Base-by-base conservation (phyloP, 495 filamentous ascomycete genomes). In the Usnea hakonensis region DNA sequence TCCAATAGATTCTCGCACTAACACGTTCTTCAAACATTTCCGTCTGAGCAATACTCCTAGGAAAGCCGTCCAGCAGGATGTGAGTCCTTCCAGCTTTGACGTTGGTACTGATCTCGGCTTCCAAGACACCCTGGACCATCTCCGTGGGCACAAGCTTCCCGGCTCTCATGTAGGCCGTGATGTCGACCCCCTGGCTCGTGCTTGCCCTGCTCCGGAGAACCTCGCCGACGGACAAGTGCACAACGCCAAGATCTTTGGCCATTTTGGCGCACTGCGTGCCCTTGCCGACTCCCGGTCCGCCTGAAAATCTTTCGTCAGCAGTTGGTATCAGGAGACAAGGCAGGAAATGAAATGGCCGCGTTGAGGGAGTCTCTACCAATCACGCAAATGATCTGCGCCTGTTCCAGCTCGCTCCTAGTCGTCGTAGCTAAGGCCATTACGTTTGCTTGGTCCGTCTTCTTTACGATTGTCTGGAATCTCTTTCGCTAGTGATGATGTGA, bases 31-130 rank as follows among this genome's bases (percentile, higher is more conserved):
- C 70, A 23, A 77, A 76, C 19, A 40, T 65, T 6, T 41, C 28
- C 13, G 65, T 61, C 41, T 72, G 72, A 23, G 72, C 73, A 21
- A 70, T 60, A 57, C 69, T 68, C 6, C 76, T 65, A 2, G 75
- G 75, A 28, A 78, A 77, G 30, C 74, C 75, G 63, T 78, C 75
- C 38, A 78, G 30, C 13, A 77, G 55, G 53, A 67, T 73, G 21
- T 21, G 9, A 32, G 35, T n/a, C 17, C 54, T 28, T 26, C 60
- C 23, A 16, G 53, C 8, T 57, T 55, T 55, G 23, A 73, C 67
- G 55, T 65, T 64, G 17, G 60, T 17, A 17, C 62, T 26, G n/a
- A 77, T 61, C 23, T 65, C 2, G 5, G 7, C 23, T 32, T 55
- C 23, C 28, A 68, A 36, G 21, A 61, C 36, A 5, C 17, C 21